Base-by-base conservation (phyloP, 306 rosid species). In the Coriaria nepalensis region DNA sequence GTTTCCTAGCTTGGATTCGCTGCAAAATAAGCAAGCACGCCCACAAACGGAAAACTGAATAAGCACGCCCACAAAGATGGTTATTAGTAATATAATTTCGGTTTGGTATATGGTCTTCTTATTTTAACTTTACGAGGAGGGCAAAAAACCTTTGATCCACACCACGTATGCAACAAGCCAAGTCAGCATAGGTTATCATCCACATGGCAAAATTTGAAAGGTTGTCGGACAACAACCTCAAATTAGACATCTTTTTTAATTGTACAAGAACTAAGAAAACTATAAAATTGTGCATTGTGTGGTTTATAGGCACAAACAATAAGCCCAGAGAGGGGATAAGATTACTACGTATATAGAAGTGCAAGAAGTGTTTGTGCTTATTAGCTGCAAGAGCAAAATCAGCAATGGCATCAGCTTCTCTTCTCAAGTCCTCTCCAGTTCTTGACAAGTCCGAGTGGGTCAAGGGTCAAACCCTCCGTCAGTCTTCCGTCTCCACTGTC, bases 11-110 rank as follows among this genome's bases (percentile, higher is more conserved):
- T n/a, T n/a, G 62, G 93, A 47, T 83, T 84, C 36, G 84, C 92
- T 47, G 43, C 75, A 45, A 90, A 77, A 50, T 70, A 90, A 7
- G 97, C 90, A 14, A 84, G 65, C 7, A 40, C 81, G 35, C 95
- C 97, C 44, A 90, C 87, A 50, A 90, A 90, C 2, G 97, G 97
- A 11, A 95, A 95, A 65, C 84, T 90, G 33, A 90, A n/a, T n/a
- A n/a, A n/a, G n/a, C n/a, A n/a, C n/a, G n/a, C n/a, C n/a, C n/a
- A n/a, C n/a, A n/a, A n/a, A n/a, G n/a, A n/a, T n/a, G n/a, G n/a
- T n/a, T n/a, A n/a, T n/a, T n/a, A n/a, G n/a, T n/a, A n/a, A n/a
- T n/a, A n/a, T n/a, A n/a, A n/a, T n/a, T n/a, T n/a, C n/a, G 33
- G 29, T 20, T 20, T 20, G 29, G 29, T 20, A n/a, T 20, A 20